Conservation (phyloP, 2,329 filamentous ascomycete genomes). For the Fusarium nodosum region DNA sequence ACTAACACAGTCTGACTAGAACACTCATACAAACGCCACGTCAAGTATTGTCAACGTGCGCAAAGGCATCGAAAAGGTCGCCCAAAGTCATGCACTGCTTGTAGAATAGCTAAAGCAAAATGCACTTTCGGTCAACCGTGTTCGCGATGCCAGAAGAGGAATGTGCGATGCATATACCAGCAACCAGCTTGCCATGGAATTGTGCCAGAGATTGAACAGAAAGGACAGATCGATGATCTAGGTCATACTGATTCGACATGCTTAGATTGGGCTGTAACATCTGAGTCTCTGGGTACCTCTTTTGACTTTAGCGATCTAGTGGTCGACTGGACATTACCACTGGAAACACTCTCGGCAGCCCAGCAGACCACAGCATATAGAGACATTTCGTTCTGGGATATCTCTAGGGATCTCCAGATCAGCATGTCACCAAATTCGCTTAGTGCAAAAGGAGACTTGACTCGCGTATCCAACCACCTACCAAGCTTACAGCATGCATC, state of each 20-base stretch:
- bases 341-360: accelerated
- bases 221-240: not conserved
- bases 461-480: conserved; percentile 24
- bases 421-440: not conserved
- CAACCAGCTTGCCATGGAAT: not conserved
- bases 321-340: not conserved
- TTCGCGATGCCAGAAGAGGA: conserved; percentile 34
- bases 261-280: not conserved
- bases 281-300: not conserved
- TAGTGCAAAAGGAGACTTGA: conserved; percentile 25
- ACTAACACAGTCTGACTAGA: conserved; percentile 22
- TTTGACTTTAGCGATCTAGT: not conserved
- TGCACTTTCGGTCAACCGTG: conserved; percentile 47
- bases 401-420: not conserved
- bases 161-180: conserved; percentile 34
- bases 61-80: conserved; percentile 46
- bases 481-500: conserved; percentile 36
- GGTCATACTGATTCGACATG: not conserved
- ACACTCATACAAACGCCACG: conserved; percentile 44
- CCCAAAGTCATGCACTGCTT: conserved; percentile 42
- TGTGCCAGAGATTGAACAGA: not conserved
- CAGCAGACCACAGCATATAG: not conserved
- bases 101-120: conserved; percentile 44
- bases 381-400: accelerated
- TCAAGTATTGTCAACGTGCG: conserved; percentile 47